phyloP scores from a whole-genome alignment of 2,329 filamentous ascomycete genomes.

The Xylariaceae sp. region DNA sequence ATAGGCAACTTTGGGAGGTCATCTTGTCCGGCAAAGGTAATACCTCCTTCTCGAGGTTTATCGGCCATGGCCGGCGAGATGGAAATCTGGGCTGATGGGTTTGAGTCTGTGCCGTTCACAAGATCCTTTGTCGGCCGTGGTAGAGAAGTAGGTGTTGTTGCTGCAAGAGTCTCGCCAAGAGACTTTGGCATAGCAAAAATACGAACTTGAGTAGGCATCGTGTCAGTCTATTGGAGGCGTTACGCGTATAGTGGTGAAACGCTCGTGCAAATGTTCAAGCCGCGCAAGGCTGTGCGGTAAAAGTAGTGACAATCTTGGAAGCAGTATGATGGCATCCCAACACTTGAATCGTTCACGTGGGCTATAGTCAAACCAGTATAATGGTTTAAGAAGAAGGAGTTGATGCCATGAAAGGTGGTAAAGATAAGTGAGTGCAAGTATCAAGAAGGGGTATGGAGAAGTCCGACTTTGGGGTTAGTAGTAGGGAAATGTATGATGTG shows the following conservation, averaged over 20 bases:
- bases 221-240: constrained; percentile 44
- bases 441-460: constrained; percentile 7
- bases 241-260: constrained; percentile 75
- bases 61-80: constrained; percentile 37
- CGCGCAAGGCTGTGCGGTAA: constrained; percentile 83
- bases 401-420: constrained; percentile 8
- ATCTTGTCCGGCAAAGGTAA: constrained; percentile 89
- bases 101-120: constrained; percentile 24
- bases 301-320: constrained; percentile 90
- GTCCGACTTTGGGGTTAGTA: background rate
- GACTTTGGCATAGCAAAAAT: constrained; percentile 71
- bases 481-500: background rate
- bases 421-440: background rate
- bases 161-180: constrained; percentile 66
- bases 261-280: constrained; percentile 76
- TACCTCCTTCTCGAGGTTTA: constrained; percentile 60
- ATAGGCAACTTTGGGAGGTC: constrained; percentile 89
- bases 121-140: constrained; percentile 41
- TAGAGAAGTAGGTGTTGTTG: constrained; percentile 36
- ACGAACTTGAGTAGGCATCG: constrained; percentile 64
- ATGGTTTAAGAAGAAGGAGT: constrained; percentile 7
- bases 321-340: constrained; percentile 75
- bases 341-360: constrained; percentile 34
- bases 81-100: constrained; percentile 30
- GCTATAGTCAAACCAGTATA: constrained; percentile 13